Evolutionary conservation across 2,329 filamentous ascomycete species (phyloP).

Genomic region (Penicillium sp.): DNA sequence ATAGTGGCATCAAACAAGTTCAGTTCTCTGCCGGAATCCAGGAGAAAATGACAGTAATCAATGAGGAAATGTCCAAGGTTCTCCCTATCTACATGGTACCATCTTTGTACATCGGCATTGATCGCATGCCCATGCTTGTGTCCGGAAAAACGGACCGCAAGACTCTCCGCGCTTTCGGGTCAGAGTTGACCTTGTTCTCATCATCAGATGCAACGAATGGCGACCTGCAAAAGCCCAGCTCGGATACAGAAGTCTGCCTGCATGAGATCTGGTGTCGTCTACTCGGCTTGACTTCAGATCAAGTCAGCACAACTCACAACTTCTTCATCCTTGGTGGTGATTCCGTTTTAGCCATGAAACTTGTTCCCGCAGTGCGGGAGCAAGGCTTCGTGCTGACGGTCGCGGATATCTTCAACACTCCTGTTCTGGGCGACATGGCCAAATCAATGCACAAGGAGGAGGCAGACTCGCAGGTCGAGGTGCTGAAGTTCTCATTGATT

Average conservation of each 20-base stretch:
- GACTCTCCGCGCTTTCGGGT: constrained; percentile 34
- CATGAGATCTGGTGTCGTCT: constrained; percentile 17
- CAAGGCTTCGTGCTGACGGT: constrained; percentile 23
- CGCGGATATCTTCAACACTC: constrained; percentile 27
- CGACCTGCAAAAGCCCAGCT: constrained; percentile 34
- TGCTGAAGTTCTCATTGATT: constrained; percentile 8
- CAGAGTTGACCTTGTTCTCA: constrained; percentile 9
- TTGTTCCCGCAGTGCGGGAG: constrained; percentile 13
- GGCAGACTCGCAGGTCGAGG: constrained; percentile 7
- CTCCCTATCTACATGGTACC: constrained; percentile 34
- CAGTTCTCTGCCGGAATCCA: constrained; percentile 24
- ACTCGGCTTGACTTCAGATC: constrained; percentile 26
- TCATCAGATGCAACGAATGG: constrained; percentile 8
- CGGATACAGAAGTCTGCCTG: constrained; percentile 8
- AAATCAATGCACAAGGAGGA: constrained; percentile 6
- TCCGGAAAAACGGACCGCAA: constrained; percentile 48
- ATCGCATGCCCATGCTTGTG: constrained; percentile 40
- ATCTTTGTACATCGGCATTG: constrained; percentile 44
- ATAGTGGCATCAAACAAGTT: constrained; percentile 12
- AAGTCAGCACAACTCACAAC: constrained; percentile 14
- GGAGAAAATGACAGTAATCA: constrained; percentile 14
- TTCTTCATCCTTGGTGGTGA: constrained; percentile 27
- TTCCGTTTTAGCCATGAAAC: constrained; percentile 23
- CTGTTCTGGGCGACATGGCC: constrained; percentile 11
- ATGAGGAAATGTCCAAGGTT: constrained; percentile 19